Conservation (phyloP, 2,329 filamentous ascomycete species). For the Leptosphaerulina australis region DNA sequence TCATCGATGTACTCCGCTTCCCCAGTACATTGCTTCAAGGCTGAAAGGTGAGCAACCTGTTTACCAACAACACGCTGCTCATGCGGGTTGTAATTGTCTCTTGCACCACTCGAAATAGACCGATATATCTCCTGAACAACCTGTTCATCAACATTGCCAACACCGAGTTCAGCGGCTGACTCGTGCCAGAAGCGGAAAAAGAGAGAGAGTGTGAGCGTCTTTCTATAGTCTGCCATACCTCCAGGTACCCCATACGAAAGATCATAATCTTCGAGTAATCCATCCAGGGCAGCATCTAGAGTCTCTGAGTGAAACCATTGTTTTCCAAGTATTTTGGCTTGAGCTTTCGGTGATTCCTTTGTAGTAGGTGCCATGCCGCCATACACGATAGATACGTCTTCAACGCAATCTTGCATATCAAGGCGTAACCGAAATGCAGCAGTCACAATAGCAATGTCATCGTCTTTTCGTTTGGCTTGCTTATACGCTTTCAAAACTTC, state of each 20-base stretch:
- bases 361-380: conserved; percentile 94
- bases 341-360: conserved; percentile 76
- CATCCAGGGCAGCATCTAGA: conserved; percentile 82
- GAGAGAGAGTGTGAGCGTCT: conserved; percentile 84
- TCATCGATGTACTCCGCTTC: conserved; percentile 96
- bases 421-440: conserved; percentile 78
- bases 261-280: conserved; percentile 82
- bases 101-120: conserved; percentile 75
- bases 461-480: conserved; percentile 93
- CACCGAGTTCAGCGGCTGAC: conserved; percentile 67
- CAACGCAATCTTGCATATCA: conserved; percentile 69
- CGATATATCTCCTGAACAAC: conserved; percentile 82
- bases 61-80: conserved; percentile 83
- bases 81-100: conserved; percentile 80
- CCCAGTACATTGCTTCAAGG: conserved; percentile 88
- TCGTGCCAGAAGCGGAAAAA: conserved; percentile 99
- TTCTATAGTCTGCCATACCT: conserved; percentile 94
- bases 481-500: conserved; percentile 91
- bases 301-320: conserved; percentile 79
- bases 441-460: conserved; percentile 97
- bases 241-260: conserved; percentile 87
- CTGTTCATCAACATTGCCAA: conserved; percentile 67
- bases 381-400: conserved; percentile 79
- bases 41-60: conserved; percentile 81
- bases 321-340: conserved; percentile 74